Percentiles rank a stretch among this genome's conserved stretches.
Evolutionary conservation across 164 flowering plant species (phyloP).

Genomic region (Litsea cubeba): DNA sequence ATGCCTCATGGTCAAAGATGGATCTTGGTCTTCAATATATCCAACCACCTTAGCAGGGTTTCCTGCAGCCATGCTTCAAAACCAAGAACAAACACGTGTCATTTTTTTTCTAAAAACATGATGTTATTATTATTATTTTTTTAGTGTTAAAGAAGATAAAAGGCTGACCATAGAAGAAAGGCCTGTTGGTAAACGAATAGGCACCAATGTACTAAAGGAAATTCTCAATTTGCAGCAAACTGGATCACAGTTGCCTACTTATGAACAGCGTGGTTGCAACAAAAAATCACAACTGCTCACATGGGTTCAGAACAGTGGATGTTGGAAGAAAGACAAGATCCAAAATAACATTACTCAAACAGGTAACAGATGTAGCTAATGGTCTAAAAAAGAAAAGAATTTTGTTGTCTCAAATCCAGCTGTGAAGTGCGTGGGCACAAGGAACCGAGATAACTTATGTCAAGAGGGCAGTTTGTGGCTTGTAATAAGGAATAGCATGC

Average conservation of each 20-base stretch:
- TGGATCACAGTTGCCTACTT: no score
- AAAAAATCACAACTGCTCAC: neutral
- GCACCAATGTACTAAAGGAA: neutral
- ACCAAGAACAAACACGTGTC: conserved; percentile 7
- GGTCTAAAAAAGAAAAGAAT: no score
- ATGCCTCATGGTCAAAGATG: conserved; percentile 83
- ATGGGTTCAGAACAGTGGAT: no score
- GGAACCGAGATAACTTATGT: no score
- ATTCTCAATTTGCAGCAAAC: neutral
- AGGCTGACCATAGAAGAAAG: neutral
- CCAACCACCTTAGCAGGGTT: conserved; percentile 77
- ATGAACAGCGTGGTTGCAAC: neutral
- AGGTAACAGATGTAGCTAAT: no score
- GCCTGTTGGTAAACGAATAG: neutral
- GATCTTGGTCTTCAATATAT: conserved; percentile 56
- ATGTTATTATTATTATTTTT: neutral
- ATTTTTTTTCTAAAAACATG: neutral
- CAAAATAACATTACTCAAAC: no score
- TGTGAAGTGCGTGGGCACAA: no score
- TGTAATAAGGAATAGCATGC: no score
- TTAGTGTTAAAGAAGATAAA: neutral
- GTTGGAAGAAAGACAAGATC: no score
- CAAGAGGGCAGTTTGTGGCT: no score
- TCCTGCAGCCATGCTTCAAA: conserved; percentile 70
- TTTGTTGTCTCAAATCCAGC: no score